Evolutionary conservation across 1,284 basidiomycete species (phyloP).

Genomic region (Ganoderma sinense): DNA sequence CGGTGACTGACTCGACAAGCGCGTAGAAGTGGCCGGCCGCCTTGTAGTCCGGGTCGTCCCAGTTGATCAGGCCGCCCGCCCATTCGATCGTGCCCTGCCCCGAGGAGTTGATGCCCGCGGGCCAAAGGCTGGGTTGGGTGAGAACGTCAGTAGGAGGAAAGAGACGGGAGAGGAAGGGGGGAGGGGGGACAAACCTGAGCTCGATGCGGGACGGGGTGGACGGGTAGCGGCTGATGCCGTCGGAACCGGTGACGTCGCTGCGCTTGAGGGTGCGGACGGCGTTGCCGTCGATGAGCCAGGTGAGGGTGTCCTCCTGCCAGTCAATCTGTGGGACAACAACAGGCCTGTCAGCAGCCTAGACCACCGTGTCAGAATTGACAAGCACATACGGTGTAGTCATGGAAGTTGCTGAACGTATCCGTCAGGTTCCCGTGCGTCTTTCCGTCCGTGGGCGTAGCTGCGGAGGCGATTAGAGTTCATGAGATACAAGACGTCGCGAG

Average conservation of each 20-base stretch:
- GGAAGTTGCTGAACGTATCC: slow-evolving; percentile 75
- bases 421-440: slow-evolving; percentile 52
- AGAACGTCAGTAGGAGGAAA: slow-evolving; percentile 1
- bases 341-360: not conserved
- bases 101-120: slow-evolving; percentile 69
- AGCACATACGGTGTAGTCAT: slow-evolving; percentile 73
- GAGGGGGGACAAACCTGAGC: slow-evolving; percentile 57
- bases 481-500: not conserved
- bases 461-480: not conserved
- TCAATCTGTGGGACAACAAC: slow-evolving; percentile 59
- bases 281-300: slow-evolving; percentile 75
- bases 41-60: slow-evolving; percentile 76
- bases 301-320: slow-evolving; percentile 76
- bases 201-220: slow-evolving; percentile 82
- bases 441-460: slow-evolving; percentile 55
- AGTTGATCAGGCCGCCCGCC: slow-evolving; percentile 84
- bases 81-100: slow-evolving; percentile 77
- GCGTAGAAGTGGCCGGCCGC: slow-evolving; percentile 52
- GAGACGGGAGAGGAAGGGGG: not conserved
- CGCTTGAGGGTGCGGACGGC: slow-evolving; percentile 73
- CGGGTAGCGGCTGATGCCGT: slow-evolving; percentile 69
- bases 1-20: slow-evolving; percentile 45
- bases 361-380: not conserved
- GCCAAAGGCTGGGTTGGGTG: slow-evolving; percentile 67
- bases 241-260: slow-evolving; percentile 56